Evolutionary conservation across 495 filamentous ascomycete genomes (phyloP).

Genomic region (Xylaria acuta): DNA sequence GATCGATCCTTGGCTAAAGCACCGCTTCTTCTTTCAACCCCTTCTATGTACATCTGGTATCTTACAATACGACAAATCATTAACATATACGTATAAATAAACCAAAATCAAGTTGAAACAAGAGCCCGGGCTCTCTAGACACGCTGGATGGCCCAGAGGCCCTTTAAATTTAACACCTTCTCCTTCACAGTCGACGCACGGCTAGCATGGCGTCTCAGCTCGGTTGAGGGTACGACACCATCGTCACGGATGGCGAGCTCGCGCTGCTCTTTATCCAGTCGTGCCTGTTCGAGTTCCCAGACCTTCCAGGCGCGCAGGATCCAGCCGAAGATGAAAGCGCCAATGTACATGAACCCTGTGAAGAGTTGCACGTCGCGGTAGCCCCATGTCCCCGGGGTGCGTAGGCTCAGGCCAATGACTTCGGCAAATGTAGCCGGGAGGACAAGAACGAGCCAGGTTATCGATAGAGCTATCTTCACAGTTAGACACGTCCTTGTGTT

Average conservation of each 20-base stretch:
- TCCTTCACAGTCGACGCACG: constrained; percentile 24
- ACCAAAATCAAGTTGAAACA: neutral
- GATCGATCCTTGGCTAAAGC: neutral
- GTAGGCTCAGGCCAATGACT: constrained; percentile 73
- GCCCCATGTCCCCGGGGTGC: constrained; percentile 48
- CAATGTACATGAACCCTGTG: constrained; percentile 46
- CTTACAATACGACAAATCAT: neutral
- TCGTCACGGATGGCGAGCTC: constrained; percentile 36
- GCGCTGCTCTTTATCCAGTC: constrained; percentile 37
- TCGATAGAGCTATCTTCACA: constrained; percentile 57
- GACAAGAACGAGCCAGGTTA: constrained; percentile 78
- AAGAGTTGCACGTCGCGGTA: constrained; percentile 53
- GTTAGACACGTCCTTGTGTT: constrained; percentile 21
- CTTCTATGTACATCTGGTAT: neutral
- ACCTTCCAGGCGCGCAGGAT: constrained; percentile 53
- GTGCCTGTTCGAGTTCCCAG: constrained; percentile 43
- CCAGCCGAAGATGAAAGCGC: constrained; percentile 49
- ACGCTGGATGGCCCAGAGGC: constrained; percentile 35
- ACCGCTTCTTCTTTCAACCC: neutral
- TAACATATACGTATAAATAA: neutral
- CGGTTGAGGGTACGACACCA: constrained; percentile 25
- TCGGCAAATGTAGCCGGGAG: constrained; percentile 78
- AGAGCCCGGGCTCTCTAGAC: constrained; percentile 12
- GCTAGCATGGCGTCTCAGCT: constrained; percentile 24
- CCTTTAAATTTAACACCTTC: constrained; percentile 27